Conservation (phyloP, 2,329 filamentous ascomycete species). For the Alternaria burnsii region DNA sequence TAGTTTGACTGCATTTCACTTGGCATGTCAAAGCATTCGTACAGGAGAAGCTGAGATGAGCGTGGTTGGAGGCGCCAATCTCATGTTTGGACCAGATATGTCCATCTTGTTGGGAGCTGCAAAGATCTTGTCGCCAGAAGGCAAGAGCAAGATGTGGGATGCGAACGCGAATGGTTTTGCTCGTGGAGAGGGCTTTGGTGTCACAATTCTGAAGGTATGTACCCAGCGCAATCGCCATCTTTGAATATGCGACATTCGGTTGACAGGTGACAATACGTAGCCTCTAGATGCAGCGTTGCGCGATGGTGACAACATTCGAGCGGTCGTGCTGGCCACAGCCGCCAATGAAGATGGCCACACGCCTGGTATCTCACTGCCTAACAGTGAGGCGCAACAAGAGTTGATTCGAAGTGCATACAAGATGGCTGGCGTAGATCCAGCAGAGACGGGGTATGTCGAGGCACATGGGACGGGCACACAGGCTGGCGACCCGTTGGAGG, state of each 20-base stretch:
- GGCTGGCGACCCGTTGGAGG: constrained; percentile 15
- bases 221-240: too few species aligned
- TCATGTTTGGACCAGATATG: constrained; percentile 39
- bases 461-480: constrained; percentile 40
- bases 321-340: constrained; percentile 36
- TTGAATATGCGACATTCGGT: background rate
- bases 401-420: constrained; percentile 45
- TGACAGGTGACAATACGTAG: background rate
- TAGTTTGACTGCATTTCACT: constrained; percentile 29
- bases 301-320: constrained; percentile 40
- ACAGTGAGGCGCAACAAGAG: constrained; percentile 55
- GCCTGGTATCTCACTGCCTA: constrained; percentile 34
- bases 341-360: constrained; percentile 30
- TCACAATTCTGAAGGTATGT: constrained; percentile 35
- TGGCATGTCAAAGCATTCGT: constrained; percentile 36
- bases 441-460: constrained; percentile 35
- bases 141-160: constrained; percentile 43
- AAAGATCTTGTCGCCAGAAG: constrained; percentile 24
- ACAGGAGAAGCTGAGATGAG: constrained; percentile 39
- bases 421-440: constrained; percentile 45
- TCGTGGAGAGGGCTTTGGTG: constrained; percentile 39
- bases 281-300: constrained; percentile 32
- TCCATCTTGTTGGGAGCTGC: constrained; percentile 12
- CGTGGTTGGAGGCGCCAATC: constrained; percentile 50
- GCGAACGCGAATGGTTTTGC: constrained; percentile 38